These are phyloP conservation scores for Cyclaneusma minus DNA, from an alignment of 2,329 filamentous ascomycete genomes.

Conservation along the genomic window DNA sequence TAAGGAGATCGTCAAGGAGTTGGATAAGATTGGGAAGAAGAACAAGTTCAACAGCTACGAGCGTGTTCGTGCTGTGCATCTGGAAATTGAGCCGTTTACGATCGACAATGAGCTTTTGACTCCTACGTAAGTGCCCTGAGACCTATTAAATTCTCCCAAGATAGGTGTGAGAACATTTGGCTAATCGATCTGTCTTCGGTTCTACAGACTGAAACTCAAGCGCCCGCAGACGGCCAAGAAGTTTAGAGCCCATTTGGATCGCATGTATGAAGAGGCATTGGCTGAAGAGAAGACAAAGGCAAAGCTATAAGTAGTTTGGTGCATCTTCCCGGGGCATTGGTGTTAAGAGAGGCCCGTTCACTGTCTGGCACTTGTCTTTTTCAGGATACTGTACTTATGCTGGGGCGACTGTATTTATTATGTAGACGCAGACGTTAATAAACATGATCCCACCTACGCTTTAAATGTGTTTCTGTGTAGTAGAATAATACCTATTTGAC, in stretches of 20 bases:
- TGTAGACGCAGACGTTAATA: too few relatives aligned
- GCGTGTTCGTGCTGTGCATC: constrained; percentile 54
- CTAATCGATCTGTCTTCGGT: constrained; percentile 10
- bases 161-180: not conserved
- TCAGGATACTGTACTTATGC: too few relatives aligned
- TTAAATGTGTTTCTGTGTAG: too few relatives aligned
- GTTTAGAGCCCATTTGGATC: constrained; percentile 15
- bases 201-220: constrained; percentile 51
- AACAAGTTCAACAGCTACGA: constrained; percentile 90
- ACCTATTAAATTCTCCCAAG: not conserved
- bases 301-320: constrained; percentile 28
- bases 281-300: constrained; percentile 21
- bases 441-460: too few relatives aligned
- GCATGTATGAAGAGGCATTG: constrained; percentile 18
- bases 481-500: too few relatives aligned
- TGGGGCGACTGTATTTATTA: too few relatives aligned
- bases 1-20: constrained; percentile 59
- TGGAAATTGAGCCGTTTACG: constrained; percentile 80
- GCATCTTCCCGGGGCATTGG: too few relatives aligned
- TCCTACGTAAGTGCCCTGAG: constrained; percentile 51
- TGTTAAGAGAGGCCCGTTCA: too few relatives aligned
- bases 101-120: constrained; percentile 85
- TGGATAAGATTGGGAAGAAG: constrained; percentile 64
- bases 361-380: too few relatives aligned
- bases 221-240: constrained; percentile 48